Evolutionary conservation across 441 rosid genomes (phyloP), one percentile per base, ranked within the genome.

Genomic region (Corymbia calophylla): DNA sequence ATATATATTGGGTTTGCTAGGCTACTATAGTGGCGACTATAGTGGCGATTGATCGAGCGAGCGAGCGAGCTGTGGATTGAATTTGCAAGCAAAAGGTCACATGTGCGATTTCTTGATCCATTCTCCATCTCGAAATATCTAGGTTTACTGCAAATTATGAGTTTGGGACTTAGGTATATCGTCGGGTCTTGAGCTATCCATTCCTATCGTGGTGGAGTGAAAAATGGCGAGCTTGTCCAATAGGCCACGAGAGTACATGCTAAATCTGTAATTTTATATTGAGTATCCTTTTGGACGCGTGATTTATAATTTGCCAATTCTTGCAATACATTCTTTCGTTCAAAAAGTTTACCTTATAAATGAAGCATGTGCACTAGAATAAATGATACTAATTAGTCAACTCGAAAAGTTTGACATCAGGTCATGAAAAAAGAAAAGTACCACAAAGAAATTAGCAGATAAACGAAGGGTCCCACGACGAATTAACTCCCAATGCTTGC

Each of bases 181-280:
- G 2, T n/a, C 0, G 35, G 70, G 1, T 64, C 7, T 1, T 7
- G 16, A 64, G 18, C 32, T 64, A 35, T n/a, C 3, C 0, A 0
- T 19, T n/a, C 6, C 35, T 35, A n/a, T 64, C 73, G 8, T 7
- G 8, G 39, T 64, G 39, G 35, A n/a, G 39, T 11, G 14, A 3
- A 64, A 64, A n/a, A n/a, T n/a, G 39, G 17, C 11, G 39, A 0
- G 39, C 73, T 64, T 15, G 39, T 4, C 19, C 9, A 15, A 7
- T 2, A 1, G 5, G 4, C 9, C 2, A 14, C 2, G 21, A 0
- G 5, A 9, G 0, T 39, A 5, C 1, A 0, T 3, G 19, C 19
- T 64, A n/a, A 64, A n/a, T 29, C 3, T 4, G 0, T 64, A 18
- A 9, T 35, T n/a, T n/a, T 64, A 64, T n/a, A n/a, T 64, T 15